Base-by-base conservation (phyloP, 2,329 filamentous ascomycete species). In the Leptographium flavum region DNA sequence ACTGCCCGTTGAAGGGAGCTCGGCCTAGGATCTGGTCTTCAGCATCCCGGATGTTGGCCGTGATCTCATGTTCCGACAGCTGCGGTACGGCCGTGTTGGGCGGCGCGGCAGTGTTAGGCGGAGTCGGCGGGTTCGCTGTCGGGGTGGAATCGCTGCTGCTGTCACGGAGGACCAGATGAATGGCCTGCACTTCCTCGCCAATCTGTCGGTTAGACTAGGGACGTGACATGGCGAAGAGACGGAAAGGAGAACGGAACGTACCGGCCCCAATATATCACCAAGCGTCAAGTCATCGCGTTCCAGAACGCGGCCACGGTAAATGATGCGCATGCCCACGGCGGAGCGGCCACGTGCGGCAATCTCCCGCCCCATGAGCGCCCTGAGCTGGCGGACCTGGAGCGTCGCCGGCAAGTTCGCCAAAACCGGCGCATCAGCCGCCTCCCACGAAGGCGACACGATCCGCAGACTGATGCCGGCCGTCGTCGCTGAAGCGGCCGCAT, bases 271-370 rank as follows among this genome's bases (percentile, higher is more conserved):
- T 8, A 53, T 46, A 1, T 46, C 43, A 1, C 27, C 30, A 14
- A 53, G 43, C 15, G 47, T 50, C 32, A 36, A 41, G 3, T 30
- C 35, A 21, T 50, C 46, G 2, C 10, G 23, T 7, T 50, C 48
- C 10, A 53, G 15, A 17, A 53, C 41, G 2, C 50, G 50, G 14
- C 51, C 51, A 1, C 46, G 47, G 40, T 52, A 50, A n/a, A 53
- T 53, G 21, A 53, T 23, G 0, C 51, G 49, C 38, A 53, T 41
- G 25, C 47, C 49, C 11, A 17, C 13, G 15, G 33, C 7, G 13
- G 46, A 46, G 30, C 38, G 46, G 10, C 32, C 39, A 3, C 49
- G 48, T 4, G 28, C 15, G 1, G 41, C 22, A 7, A 53, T 27
- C 21, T 51, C 40, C 2, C 21, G 31, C 14, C 40, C 47, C 19